Conservation (phyloP, 192 early-diverging fungal genomes). For the Jimgerdemannia flammicorona region DNA sequence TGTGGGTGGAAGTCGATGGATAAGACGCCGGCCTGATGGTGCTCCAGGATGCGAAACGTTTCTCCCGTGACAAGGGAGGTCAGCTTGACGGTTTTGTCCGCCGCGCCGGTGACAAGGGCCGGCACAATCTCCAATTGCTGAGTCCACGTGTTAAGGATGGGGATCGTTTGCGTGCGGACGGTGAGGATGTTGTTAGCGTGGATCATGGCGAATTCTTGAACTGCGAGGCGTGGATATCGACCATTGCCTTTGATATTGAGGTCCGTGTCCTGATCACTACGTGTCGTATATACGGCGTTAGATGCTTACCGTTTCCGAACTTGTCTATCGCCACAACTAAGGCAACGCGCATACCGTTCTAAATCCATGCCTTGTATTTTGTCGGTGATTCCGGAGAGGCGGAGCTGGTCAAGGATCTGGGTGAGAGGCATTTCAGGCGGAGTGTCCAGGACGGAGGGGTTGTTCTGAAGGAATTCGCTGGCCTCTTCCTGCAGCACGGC, state of each 20-base stretch:
- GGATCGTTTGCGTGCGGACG: conserved; percentile 19
- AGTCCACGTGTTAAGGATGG: conserved; percentile 18
- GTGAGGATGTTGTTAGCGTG: conserved; percentile 60
- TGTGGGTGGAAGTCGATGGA: conserved; percentile 63
- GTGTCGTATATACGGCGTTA: neutral
- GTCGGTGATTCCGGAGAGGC: neutral
- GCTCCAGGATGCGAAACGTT: conserved; percentile 32
- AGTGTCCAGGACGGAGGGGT: conserved; percentile 32
- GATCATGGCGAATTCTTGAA: conserved; percentile 30
- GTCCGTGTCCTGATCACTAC: conserved; percentile 34
- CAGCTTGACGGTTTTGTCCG: conserved; percentile 60
- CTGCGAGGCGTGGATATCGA: conserved; percentile 30
- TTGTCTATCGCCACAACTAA: neutral
- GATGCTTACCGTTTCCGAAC: conserved; percentile 1
- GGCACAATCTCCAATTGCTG: conserved; percentile 23
- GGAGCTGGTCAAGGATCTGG: conserved; percentile 38
- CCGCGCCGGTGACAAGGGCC: conserved; percentile 47
- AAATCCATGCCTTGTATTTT: conserved; percentile 7
- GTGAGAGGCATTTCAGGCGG: conserved; percentile 25
- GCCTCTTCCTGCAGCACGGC: conserved; percentile 10
- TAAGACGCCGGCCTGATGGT: conserved; percentile 59
- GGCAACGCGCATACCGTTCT: conserved; percentile 1
- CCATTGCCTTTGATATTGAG: conserved; percentile 25
- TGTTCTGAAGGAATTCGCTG: conserved; percentile 25
- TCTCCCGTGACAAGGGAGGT: conserved; percentile 37